phyloP scores from a whole-genome alignment of 2,329 filamentous ascomycete genomes.

The Fusarium solani-melongenae region DNA sequence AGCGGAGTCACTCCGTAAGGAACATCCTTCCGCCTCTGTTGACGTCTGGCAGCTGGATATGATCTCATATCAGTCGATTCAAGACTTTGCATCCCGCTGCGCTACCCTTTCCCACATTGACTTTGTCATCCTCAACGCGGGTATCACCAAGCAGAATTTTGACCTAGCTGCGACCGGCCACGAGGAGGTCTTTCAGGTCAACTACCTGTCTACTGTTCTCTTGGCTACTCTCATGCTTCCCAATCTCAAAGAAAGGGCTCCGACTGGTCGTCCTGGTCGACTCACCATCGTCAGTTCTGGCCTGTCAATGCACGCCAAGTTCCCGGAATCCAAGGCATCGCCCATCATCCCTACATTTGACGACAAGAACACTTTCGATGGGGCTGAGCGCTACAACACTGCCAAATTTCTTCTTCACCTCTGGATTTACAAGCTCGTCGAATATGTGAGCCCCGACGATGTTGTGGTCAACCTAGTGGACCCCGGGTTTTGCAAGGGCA shows the following conservation, averaged over 20 bases:
- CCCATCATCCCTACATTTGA: constrained; percentile 35
- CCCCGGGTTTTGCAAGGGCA: constrained; percentile 41
- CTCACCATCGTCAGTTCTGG: constrained; percentile 44
- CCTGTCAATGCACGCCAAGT: constrained; percentile 34
- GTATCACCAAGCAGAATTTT: constrained; percentile 2
- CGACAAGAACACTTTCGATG: constrained; percentile 32
- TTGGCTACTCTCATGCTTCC: constrained; percentile 30
- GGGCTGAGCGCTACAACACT: constrained; percentile 32
- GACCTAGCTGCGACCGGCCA: constrained; percentile 22
- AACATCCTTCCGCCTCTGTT: background rate
- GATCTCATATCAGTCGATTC: constrained; percentile 7
- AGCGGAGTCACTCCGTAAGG: background rate
- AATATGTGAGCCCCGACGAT: constrained; percentile 46
- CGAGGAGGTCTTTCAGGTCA: constrained; percentile 38
- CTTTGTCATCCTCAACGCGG: constrained; percentile 16
- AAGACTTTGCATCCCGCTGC: background rate
- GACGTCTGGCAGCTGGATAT: constrained; percentile 14
- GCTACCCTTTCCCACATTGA: background rate
- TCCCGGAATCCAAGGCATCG: constrained; percentile 31
- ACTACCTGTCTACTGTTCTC: constrained; percentile 36
- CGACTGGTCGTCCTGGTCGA: constrained; percentile 14
- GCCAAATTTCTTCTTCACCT: constrained; percentile 46
- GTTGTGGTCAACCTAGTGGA: constrained; percentile 49
- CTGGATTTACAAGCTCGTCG: constrained; percentile 51
- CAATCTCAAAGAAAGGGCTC: constrained; percentile 20